A percentile compares a stretch with the other conserved stretches of the same genome.
Evolutionary conservation across 2,329 filamentous ascomycete genomes (phyloP).

Genomic region (Mycosphaerella sp.): DNA sequence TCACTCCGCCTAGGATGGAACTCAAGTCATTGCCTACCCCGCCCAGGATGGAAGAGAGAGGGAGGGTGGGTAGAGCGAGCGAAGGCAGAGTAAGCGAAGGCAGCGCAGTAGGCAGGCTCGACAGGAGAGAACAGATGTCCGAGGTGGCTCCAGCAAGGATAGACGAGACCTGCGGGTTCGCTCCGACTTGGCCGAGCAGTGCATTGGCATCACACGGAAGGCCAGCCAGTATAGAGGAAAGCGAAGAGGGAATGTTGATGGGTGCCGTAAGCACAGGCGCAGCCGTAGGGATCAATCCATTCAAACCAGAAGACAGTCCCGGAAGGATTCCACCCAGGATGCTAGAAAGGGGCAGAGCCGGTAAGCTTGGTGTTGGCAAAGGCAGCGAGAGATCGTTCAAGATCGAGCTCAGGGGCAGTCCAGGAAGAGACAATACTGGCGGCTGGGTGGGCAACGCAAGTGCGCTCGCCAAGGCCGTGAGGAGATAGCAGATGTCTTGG

Average conservation of each 20-base stretch:
- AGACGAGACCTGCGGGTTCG: neutral
- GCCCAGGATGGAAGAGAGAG: neutral
- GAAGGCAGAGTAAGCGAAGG: neutral
- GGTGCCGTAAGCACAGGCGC: too few relatives aligned
- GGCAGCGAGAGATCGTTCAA: neutral
- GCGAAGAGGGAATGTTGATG: neutral
- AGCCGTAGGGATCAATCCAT: neutral
- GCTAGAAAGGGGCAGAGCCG: neutral
- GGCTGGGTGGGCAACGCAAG: neutral
- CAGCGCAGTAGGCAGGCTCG: too few relatives aligned
- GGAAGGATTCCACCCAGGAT: neutral
- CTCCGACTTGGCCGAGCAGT: neutral
- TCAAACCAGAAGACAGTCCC: neutral
- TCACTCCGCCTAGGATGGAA: neutral
- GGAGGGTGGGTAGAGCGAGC: neutral
- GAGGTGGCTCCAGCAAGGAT: neutral
- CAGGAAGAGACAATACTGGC: neutral
- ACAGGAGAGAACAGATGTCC: neutral
- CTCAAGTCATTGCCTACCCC: neutral
- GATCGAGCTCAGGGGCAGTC: neutral
- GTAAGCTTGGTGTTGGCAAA: neutral
- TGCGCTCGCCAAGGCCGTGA: neutral
- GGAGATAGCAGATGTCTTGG: neutral
- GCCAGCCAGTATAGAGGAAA: neutral
- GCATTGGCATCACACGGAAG: neutral